Base-by-base conservation (phyloP, 1,284 basidiomycete genomes). In the Cutaneotrichosporon sp. region DNA sequence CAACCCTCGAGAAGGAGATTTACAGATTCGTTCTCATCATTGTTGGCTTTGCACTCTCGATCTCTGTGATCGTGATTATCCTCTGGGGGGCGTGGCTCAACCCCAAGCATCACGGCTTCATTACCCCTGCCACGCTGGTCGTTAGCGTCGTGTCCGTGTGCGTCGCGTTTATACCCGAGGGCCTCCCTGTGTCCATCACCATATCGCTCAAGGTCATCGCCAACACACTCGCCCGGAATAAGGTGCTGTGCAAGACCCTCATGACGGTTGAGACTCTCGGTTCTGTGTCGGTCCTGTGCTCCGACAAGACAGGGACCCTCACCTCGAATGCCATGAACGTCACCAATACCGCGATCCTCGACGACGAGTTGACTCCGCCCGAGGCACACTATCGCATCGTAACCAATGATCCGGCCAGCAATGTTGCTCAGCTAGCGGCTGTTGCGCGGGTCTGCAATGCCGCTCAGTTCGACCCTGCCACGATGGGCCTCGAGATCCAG, bases 231-330 rank as follows among this genome's bases (percentile, higher is more conserved):
- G 75, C 77, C 54, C 79, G 79, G 52, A 78, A 80, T 61, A 81
- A 82, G 63, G 79, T 85, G 12, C 72, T 84, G 3, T 80, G 80
- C 61, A 84, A 84, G 62, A 79, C 79, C 54, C 74, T 84, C 49
- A 78, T 81, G 43, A 82, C 81, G 0, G 81, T 83, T 58, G 83
- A 79, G 65, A 82, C 82, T 0, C 77, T 84, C 7, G 83, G 83
- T 0, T 74, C 77, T 1, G 78, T 82, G 50, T 79, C 79, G 31
- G 79, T 84, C 32, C 61, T 82, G 41, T 81, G 79, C 64, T 79
- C 80, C 4, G 82, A 83, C 70, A 83, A 83, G 78, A 80, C 78
- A 6, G 79, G 84, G 9, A 85, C 78, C 0, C 67, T 79, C 19
- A 79, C 77, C 2, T 63, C 65, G 51, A 78, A 78, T 61, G 62